These are phyloP conservation scores for Pichia occidentalis DNA, from an alignment of 805 yeast genomes.

Conservation along the genomic window DNA sequence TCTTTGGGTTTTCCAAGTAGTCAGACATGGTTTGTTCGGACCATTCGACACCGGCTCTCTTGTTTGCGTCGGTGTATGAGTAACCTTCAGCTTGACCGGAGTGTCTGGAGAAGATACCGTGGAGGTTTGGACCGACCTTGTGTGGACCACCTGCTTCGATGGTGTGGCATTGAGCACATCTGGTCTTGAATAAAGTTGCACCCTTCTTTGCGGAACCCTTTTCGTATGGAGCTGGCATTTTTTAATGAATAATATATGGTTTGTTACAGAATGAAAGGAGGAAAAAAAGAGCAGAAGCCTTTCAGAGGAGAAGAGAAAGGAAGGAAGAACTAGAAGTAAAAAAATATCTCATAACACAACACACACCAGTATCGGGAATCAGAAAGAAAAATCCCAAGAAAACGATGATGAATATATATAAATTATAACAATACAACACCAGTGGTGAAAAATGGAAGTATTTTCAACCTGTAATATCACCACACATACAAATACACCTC, in stretches of 20 bases:
- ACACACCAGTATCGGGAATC: no score
- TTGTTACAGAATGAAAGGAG: not conserved
- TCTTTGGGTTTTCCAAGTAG: slow-evolving; percentile 99
- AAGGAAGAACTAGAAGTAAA: not conserved
- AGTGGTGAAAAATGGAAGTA: no score
- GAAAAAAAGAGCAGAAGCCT: not conserved
- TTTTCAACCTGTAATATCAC: no score
- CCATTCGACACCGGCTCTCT: slow-evolving; percentile 91
- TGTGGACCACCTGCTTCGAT: slow-evolving; percentile 92
- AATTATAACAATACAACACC: no score
- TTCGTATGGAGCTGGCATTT: slow-evolving; percentile 39
- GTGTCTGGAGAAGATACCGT: slow-evolving; percentile 88
- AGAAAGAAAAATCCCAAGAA: no score
- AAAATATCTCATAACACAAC: not conserved
- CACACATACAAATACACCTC: no score
- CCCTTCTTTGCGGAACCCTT: slow-evolving; percentile 80
- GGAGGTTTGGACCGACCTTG: slow-evolving; percentile 98
- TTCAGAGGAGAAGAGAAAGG: slow-evolving; percentile 3
- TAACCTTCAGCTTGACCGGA: slow-evolving; percentile 91
- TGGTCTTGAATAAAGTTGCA: slow-evolving; percentile 96
- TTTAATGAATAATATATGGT: slow-evolving; percentile 9
- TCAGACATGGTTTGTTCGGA: slow-evolving; percentile 80
- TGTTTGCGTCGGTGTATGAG: slow-evolving; percentile 98
- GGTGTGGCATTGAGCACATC: slow-evolving; percentile 99
- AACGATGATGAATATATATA: no score